Evolutionary conservation across 192 early-diverging fungal genomes (phyloP), one percentile per base, ranked within the genome.

Genomic region (Mortierella alpina): DNA sequence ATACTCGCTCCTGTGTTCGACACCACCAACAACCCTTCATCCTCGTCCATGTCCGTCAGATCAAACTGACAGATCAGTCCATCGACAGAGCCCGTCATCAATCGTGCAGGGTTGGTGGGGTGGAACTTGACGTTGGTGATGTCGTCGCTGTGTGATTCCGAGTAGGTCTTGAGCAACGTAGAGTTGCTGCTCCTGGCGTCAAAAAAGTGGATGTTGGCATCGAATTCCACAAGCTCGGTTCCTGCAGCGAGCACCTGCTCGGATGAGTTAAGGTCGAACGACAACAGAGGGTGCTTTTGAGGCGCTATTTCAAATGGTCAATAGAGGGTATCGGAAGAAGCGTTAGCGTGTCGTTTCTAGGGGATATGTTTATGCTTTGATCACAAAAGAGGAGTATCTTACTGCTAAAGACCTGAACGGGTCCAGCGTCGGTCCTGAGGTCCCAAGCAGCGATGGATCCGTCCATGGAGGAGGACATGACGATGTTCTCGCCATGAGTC

Each of bases 1-100:
- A 99, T 88, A 7, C 94, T 94, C 15, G 95, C 90, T 15, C 87
- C 87, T 5, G 92, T 92, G 61, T 97, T 97, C 17, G 96, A 89
- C 2, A 95, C 94, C 44, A 90, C 90, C 56, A 94, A 69, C 6
- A 99, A 71, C 2, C 91, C 94, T 48, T 99, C 97, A 48, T 98
- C 97, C 81, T 99, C 96, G 22, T 96, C 89, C 45, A 92, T 88
- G 45, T 89, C 87, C 11, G 82, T 78, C 49, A 89, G 59, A 84
- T 92, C 89, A 86, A 91, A 94, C 66, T 93, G 84, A 86, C 92
- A 95, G 72, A 96, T 71, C 70, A 92, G 67, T 31, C 94, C 93
- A 75, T 95, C 94, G 2, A 89, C 89, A 4, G 94, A 92, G 23
- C 87, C 91, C 1, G 91, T 89, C 49, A 94, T 82, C n/a, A 95